phyloP scores from a whole-genome alignment of 148 eudicot species.

The Rhododendron kiyosumense region DNA sequence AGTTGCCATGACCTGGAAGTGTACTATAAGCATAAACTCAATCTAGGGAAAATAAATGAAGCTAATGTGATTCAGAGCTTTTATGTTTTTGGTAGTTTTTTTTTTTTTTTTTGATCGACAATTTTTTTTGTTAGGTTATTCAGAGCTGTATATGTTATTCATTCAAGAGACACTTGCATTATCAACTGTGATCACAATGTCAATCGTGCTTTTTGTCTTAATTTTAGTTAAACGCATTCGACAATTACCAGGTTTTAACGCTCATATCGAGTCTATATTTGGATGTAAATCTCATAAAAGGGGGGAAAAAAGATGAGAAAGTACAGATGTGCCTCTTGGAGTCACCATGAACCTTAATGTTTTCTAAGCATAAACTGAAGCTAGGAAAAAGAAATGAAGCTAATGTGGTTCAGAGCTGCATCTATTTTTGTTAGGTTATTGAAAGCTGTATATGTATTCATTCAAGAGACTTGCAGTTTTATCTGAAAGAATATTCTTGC shows the following conservation, averaged over 20 bases:
- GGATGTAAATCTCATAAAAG: not conserved
- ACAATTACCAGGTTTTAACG: not conserved
- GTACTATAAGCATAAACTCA: not conserved
- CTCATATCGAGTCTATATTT: not conserved
- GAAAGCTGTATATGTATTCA: not conserved
- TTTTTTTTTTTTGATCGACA: too few relatives aligned
- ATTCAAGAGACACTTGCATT: not conserved
- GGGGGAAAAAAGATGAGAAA: not conserved
- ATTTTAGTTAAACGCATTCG: not conserved
- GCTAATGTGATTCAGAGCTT: not conserved
- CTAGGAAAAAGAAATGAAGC: not conserved
- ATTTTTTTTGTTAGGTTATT: not conserved
- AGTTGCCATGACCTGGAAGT: not conserved
- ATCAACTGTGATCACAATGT: not conserved
- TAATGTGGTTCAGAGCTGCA: not conserved
- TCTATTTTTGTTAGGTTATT: not conserved
- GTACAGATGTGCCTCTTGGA: not conserved
- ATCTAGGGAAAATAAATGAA: not conserved
- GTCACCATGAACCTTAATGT: not conserved
- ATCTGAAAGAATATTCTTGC: not conserved
- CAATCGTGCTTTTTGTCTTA: not conserved
- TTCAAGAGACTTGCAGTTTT: not conserved
- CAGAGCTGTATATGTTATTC: not conserved
- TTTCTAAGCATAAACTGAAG: not conserved
- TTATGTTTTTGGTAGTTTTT: not conserved